Evolutionary conservation across 495 filamentous ascomycete genomes (phyloP).

Genomic region (Trichodelitschia bisporula): DNA sequence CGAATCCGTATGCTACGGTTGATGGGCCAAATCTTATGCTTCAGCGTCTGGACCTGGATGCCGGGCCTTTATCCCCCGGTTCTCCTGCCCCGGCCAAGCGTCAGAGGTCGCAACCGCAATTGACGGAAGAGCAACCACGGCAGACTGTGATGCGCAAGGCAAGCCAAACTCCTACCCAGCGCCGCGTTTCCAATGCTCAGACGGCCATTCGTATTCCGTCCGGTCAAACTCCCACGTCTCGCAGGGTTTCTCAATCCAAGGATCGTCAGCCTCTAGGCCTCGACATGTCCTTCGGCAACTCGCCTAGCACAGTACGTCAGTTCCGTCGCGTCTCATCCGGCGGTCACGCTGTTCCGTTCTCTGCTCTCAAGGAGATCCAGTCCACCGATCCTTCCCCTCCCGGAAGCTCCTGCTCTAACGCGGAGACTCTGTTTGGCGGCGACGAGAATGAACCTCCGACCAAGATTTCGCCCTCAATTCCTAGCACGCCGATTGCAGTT

Average conservation of each 20-base stretch:
- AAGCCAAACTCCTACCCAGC: slow-evolving; percentile 1
- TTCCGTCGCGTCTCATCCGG: slow-evolving; percentile 61
- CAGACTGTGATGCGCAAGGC: slow-evolving; percentile 1
- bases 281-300: slow-evolving; percentile 76
- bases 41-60: slow-evolving; percentile 20
- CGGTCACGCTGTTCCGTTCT: slow-evolving; percentile 20
- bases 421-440: neutral
- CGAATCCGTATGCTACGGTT: too few species aligned
- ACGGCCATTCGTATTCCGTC: slow-evolving; percentile 12
- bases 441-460: slow-evolving; percentile 6
- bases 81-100: slow-evolving; percentile 2
- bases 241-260: slow-evolving; percentile 19
- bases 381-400: too few species aligned
- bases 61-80: slow-evolving; percentile 21
- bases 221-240: slow-evolving; percentile 14
- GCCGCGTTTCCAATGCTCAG: slow-evolving; percentile 3
- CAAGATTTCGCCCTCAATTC: too few species aligned
- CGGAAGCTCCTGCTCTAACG: neutral
- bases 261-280: slow-evolving; percentile 57
- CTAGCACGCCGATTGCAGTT: too few species aligned
- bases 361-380: neutral
- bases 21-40: too few species aligned
- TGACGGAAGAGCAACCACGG: too few species aligned
- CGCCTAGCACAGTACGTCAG: slow-evolving; percentile 64
- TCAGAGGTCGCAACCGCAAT: too few species aligned